Evolutionary conservation across 2,329 filamentous ascomycete species (phyloP), one percentile per base, ranked within the genome.

Genomic region (Clarireedia monteithiana): DNA sequence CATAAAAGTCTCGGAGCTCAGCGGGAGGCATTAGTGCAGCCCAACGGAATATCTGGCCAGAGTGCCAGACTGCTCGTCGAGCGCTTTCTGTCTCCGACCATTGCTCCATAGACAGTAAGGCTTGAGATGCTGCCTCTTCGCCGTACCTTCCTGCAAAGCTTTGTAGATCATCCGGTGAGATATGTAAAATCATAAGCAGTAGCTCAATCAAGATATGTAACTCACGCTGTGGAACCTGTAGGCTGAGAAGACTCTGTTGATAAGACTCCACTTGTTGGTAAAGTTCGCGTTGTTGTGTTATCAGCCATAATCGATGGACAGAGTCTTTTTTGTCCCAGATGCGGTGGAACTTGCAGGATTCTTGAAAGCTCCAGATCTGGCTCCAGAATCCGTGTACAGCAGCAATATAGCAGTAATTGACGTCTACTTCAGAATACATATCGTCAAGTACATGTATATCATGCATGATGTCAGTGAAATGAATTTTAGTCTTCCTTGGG

Each of bases 1-100:
- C 84, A 59, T 82, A 80, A 66, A 89, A 88, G 59, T 85, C 82
- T 45, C 81, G 79, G 3, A 88, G 68, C 10, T 78, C 74, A 0
- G 77, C 75, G 1, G 72, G 67, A 0, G 24, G 78, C 67, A 63
- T 86, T 83, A 74, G 42, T 73, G 17, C 14, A 23, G 60, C 58
- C 6, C 50, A 51, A 15, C 56, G 59, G 12, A 61, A 53, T 12
- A 63, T 58, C 44, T 63, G 61, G 2, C 61, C 61, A 12, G 61
- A 59, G 50, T 61, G 61, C 59, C 61, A 63, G 5, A 63, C 48
- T 38, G 59, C 59, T 26, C 26, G 51, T 27, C 83, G 75, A 6
- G 82, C 78, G 23, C 81, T 76, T 1, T 72, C 64, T 40, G 74
- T 82, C 36, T 47, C 17, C 12, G 27, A 42, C 61, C 61, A 62